Percentiles rank a stretch among this genome's conserved stretches.
These are phyloP conservation scores for Populus tremula DNA, from an alignment of 345 rosid genomes.

Conservation along the genomic window DNA sequence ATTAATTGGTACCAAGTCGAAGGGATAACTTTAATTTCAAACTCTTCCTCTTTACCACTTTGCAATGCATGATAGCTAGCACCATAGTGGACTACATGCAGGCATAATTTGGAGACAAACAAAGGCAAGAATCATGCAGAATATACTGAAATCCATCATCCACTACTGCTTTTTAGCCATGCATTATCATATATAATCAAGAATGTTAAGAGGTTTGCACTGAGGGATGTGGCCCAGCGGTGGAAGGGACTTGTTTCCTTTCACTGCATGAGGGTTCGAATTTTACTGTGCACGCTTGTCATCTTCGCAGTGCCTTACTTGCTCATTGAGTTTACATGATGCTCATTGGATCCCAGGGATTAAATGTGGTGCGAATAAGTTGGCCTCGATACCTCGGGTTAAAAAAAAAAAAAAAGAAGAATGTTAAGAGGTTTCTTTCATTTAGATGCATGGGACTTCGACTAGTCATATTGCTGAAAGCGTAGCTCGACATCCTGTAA, in stretches of 20 bases:
- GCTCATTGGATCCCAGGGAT: too few species aligned
- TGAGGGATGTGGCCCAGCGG: too few species aligned
- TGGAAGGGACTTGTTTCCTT: too few species aligned
- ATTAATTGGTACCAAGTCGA: neutral
- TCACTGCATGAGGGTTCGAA: too few species aligned
- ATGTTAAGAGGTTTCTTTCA: neutral
- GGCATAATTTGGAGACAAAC: neutral
- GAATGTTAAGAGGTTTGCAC: neutral
- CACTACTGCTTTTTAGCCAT: neutral
- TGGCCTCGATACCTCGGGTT: too few species aligned
- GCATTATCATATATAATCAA: neutral
- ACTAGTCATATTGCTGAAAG: neutral
- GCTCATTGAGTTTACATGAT: too few species aligned
- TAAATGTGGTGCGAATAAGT: too few species aligned
- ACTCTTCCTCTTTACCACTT: neutral
- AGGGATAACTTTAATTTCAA: neutral
- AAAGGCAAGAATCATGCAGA: neutral
- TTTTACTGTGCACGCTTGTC: too few species aligned
- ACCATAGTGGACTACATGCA: neutral
- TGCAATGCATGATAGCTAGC: neutral
- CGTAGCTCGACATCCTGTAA: neutral
- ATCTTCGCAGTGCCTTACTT: too few species aligned
- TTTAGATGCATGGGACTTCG: neutral
- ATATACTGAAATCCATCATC: neutral
- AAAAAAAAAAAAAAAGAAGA: neutral